phyloP scores from a whole-genome alignment of 2,329 filamentous ascomycete species.

The Gyromitra esculenta region DNA sequence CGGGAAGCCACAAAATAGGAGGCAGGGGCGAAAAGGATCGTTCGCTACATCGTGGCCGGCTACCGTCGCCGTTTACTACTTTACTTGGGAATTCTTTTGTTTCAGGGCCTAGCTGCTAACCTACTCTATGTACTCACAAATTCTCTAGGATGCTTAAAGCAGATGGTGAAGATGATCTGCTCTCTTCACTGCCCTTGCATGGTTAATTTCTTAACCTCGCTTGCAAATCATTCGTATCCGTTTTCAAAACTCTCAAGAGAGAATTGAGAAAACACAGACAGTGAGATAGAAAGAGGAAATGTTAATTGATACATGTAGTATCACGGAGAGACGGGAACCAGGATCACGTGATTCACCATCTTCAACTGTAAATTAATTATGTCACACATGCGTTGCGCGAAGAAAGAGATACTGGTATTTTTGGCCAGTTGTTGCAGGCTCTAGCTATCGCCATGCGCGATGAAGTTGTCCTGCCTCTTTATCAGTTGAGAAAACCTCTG shows the following conservation, averaged over 20 bases:
- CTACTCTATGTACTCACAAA: slow-evolving; percentile 5
- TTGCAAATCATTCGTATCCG: slow-evolving; percentile 17
- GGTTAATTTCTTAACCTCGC: slow-evolving; percentile 18
- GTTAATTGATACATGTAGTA: slow-evolving; percentile 16
- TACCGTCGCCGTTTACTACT: slow-evolving; percentile 15
- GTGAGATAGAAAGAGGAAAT: not conserved
- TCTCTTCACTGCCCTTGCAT: slow-evolving; percentile 8
- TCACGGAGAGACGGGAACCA: not conserved
- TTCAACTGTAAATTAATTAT: slow-evolving; percentile 27
- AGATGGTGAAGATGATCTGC: slow-evolving; percentile 17
- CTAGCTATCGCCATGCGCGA: slow-evolving; percentile 13
- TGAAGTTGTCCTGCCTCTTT: slow-evolving; percentile 19
- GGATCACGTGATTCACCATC: slow-evolving; percentile 34
- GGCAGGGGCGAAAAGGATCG: not conserved
- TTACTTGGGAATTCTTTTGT: slow-evolving; percentile 15
- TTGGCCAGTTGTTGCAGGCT: not conserved
- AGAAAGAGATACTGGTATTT: slow-evolving; percentile 17
- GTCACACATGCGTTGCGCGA: slow-evolving; percentile 13
- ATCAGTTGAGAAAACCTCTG: slow-evolving; percentile 41
- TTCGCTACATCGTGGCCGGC: slow-evolving; percentile 16
- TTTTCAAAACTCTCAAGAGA: not conserved
- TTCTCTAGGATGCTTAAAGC: slow-evolving; percentile 19
- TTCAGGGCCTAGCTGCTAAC: not conserved
- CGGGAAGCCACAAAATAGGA: slow-evolving; percentile 29
- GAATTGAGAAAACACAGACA: slow-evolving; percentile 6